Evolutionary conservation across 306 rosid species (phyloP).

Genomic region (Prunus padus): DNA sequence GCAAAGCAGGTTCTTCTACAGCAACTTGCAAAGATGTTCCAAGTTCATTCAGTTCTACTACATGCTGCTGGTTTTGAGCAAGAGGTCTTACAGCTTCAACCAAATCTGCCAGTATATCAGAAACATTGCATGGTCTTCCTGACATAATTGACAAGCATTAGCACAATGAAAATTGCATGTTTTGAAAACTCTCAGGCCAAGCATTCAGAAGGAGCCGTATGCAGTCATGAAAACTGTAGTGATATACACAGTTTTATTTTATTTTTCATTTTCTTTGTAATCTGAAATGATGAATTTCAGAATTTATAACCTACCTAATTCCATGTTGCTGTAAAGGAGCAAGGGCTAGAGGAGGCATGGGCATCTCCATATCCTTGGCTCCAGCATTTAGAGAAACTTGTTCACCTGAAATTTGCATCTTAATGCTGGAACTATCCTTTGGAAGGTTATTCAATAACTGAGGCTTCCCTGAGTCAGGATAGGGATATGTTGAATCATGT

Average conservation of each 20-base stretch:
- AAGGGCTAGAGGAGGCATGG: slow-evolving; percentile 86
- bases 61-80: slow-evolving; percentile 65
- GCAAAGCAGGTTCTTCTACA: slow-evolving; percentile 85
- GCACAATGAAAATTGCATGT: slow-evolving; percentile 21
- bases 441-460: slow-evolving; percentile 47
- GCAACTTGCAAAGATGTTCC: slow-evolving; percentile 63
- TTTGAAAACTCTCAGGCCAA: background rate
- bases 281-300: background rate
- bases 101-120: slow-evolving; percentile 71
- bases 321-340: slow-evolving; percentile 70
- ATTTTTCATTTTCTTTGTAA: background rate
- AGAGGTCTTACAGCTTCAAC: slow-evolving; percentile 82
- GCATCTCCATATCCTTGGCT: slow-evolving; percentile 73
- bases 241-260: background rate
- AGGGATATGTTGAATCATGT: slow-evolving; percentile 52
- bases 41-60: slow-evolving; percentile 54
- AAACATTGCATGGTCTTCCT: slow-evolving; percentile 96
- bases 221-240: background rate
- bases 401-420: slow-evolving; percentile 40
- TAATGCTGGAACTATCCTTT: slow-evolving; percentile 43
- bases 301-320: slow-evolving; percentile 61
- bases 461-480: slow-evolving; percentile 53
- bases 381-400: slow-evolving; percentile 48
- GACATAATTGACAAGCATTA: slow-evolving; percentile 61
- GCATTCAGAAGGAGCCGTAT: background rate